Conservation (phyloP, 805 yeast genomes). For the Candida caryicola region DNA sequence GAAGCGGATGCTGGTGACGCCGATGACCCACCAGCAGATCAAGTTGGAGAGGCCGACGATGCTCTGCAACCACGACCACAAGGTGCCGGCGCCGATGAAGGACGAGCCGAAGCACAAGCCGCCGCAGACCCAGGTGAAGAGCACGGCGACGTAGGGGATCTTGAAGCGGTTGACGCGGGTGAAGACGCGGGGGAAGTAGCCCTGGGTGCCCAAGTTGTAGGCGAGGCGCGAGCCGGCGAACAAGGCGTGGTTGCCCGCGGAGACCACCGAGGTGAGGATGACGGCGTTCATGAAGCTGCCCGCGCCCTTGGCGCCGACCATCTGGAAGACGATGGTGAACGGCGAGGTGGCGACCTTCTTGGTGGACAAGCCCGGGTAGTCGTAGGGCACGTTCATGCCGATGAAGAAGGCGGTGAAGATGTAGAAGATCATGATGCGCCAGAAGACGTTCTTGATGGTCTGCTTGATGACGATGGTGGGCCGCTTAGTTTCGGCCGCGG, state of each 20-base stretch:
- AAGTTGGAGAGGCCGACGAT: constrained; percentile 54
- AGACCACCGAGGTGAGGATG: constrained; percentile 51
- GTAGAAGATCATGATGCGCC: constrained; percentile 34
- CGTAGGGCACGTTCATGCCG: constrained; percentile 42
- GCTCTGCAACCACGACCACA: constrained; percentile 53
- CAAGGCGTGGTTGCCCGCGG: constrained; percentile 55
- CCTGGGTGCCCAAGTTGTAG: constrained; percentile 49
- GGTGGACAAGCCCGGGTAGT: constrained; percentile 31
- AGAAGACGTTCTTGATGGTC: constrained; percentile 30
- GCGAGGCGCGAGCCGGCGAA: constrained; percentile 51
- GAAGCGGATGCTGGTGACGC: constrained; percentile 48
- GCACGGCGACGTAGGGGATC: constrained; percentile 49
- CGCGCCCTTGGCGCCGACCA: constrained; percentile 41
- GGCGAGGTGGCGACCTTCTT: constrained; percentile 35
- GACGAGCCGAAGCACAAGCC: constrained; percentile 62
- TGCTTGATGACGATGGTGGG: constrained; percentile 31
- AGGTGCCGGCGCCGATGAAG: constrained; percentile 50
- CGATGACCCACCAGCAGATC: constrained; percentile 50
- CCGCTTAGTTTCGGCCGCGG: constrained; percentile 33
- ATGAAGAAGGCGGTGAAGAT: constrained; percentile 39
- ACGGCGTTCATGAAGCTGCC: constrained; percentile 52
- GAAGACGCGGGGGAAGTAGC: constrained; percentile 44
- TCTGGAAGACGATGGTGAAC: constrained; percentile 41
- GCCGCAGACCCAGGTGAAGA: constrained; percentile 51
- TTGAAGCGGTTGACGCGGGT: constrained; percentile 41